Conservation (phyloP, 805 yeast genomes). For the Tetrapisispora fleetii region DNA sequence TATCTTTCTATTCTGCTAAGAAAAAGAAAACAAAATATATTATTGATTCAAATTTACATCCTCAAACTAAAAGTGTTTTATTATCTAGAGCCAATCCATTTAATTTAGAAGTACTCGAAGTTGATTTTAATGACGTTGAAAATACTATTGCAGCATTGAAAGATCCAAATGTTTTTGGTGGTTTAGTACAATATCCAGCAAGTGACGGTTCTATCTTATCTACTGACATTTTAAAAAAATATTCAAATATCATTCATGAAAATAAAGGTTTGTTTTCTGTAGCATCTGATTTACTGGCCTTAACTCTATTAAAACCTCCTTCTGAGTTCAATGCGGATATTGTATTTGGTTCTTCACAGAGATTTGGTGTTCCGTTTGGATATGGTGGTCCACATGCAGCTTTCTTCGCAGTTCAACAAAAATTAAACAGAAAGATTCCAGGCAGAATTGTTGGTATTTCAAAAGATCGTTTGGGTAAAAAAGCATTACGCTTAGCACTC, state of each 20-base stretch:
- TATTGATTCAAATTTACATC: conserved; percentile 68
- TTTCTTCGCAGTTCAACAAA: conserved; percentile 78
- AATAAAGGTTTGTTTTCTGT: conserved; percentile 70
- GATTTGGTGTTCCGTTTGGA: conserved; percentile 97
- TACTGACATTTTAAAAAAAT: conserved; percentile 37
- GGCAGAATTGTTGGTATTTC: conserved; percentile 93
- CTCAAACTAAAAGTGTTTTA: conserved; percentile 77
- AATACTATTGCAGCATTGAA: conserved; percentile 30
- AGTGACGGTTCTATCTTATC: conserved; percentile 65
- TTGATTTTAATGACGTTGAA: conserved; percentile 41
- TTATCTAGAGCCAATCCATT: conserved; percentile 70
- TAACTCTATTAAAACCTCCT: conserved; percentile 80
- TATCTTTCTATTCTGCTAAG: conserved; percentile 57
- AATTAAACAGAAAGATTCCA: conserved; percentile 84
- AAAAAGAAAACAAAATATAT: conserved; percentile 61
- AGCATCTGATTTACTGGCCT: conserved; percentile 87
- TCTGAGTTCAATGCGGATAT: conserved; percentile 83
- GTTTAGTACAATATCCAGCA: conserved; percentile 80
- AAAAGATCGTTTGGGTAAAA: conserved; percentile 81
- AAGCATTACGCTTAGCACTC: conserved; percentile 84
- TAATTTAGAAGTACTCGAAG: conserved; percentile 49
- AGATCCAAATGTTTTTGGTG: conserved; percentile 56
- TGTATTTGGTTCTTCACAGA: conserved; percentile 84
- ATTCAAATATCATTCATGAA: conserved; percentile 58
- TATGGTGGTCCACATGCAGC: conserved; percentile 99